Conservation (phyloP, 176 grass and related monocot species). For the Avena insularis region DNA sequence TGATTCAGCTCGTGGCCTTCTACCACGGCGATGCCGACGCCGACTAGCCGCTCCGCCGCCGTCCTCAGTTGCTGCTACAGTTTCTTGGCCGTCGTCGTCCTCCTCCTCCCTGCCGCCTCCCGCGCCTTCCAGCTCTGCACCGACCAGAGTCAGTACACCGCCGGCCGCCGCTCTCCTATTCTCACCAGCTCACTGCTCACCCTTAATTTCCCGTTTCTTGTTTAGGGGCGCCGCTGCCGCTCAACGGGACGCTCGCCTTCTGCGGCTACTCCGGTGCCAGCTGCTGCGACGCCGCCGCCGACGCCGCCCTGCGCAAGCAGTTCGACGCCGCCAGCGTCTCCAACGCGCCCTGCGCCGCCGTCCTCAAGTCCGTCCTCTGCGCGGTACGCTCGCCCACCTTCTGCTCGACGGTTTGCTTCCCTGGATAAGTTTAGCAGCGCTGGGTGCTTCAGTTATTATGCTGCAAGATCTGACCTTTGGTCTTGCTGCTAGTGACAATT, state of each 20-base stretch:
- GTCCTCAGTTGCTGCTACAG: constrained; percentile 12
- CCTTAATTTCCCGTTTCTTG: background rate
- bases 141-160: constrained; percentile 18
- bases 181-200: background rate
- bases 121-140: constrained; percentile 52
- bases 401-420: constrained; percentile 38
- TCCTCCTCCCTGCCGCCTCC: constrained; percentile 3
- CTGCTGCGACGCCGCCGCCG: constrained; percentile 27
- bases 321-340: background rate
- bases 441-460: background rate
- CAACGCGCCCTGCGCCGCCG: constrained; percentile 1
- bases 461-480: no score
- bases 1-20: no score
- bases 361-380: constrained; percentile 9
- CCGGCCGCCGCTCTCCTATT: background rate
- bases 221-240: constrained; percentile 57
- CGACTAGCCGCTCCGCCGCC: background rate
- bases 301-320: constrained; percentile 1
- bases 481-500: no score
- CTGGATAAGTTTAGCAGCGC: background rate
- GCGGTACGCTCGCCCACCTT: constrained; percentile 5
- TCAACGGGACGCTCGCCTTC: constrained; percentile 53
- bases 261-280: background rate
- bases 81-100: background rate
- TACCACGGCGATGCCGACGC: background rate